Evolutionary conservation across 1,139 yeast genomes (phyloP).

Genomic region (Suhomyces panamericanus): DNA sequence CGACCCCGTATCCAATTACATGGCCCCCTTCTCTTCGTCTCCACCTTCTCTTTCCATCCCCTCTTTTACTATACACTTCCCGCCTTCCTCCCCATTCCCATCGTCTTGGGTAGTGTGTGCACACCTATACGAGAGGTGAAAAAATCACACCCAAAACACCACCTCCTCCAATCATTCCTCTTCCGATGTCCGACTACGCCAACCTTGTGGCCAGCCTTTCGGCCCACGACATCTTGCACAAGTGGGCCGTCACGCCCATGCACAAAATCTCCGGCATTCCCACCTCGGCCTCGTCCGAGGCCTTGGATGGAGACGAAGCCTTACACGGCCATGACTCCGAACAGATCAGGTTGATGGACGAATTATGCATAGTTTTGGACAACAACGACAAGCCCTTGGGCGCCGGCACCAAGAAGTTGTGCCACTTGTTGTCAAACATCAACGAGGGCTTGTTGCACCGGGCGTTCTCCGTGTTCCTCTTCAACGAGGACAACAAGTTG

Average conservation of each 20-base stretch:
- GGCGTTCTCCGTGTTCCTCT: slow-evolving; percentile 91
- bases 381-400: slow-evolving; percentile 86
- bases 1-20: neutral
- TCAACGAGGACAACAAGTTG: slow-evolving; percentile 73
- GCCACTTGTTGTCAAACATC: slow-evolving; percentile 89
- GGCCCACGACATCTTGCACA: slow-evolving; percentile 49
- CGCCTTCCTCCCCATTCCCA: too few relatives aligned
- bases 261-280: slow-evolving; percentile 49
- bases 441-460: slow-evolving; percentile 85
- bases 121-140: neutral
- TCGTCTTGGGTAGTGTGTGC: slow-evolving; percentile 4
- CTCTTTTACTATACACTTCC: too few relatives aligned
- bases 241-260: slow-evolving; percentile 62
- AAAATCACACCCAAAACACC: neutral
- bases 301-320: slow-evolving; percentile 33
- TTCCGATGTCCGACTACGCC: slow-evolving; percentile 38
- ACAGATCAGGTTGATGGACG: slow-evolving; percentile 94
- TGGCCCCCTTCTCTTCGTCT: neutral
- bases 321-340: slow-evolving; percentile 90
- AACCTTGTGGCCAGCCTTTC: slow-evolving; percentile 53
- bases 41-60: too few relatives aligned
- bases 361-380: slow-evolving; percentile 90
- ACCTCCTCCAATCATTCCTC: neutral
- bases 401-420: slow-evolving; percentile 89
- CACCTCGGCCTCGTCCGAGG: slow-evolving; percentile 25